These are phyloP conservation scores for Artemisia argyi DNA, from an alignment of 129 eudicot species.

Conservation along the genomic window DNA sequence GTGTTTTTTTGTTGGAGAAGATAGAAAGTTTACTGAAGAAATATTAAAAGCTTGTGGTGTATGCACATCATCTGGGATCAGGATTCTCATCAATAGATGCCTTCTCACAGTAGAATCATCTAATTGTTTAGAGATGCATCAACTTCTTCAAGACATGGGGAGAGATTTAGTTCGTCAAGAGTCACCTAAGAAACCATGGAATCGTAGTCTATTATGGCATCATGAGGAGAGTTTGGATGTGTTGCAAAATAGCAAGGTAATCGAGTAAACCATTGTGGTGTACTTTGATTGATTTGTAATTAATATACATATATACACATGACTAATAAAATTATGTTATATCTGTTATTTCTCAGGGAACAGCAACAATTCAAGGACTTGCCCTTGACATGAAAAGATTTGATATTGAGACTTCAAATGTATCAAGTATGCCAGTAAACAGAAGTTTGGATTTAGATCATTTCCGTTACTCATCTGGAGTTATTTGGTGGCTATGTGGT, in stretches of 20 bases:
- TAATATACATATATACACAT: too few species aligned
- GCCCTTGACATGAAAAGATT: conserved; percentile 12
- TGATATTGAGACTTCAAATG: neutral
- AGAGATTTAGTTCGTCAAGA: conserved; percentile 31
- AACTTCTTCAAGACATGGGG: conserved; percentile 33
- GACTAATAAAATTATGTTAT: neutral
- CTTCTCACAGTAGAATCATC: conserved; percentile 7
- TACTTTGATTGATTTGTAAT: neutral
- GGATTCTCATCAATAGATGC: conserved; percentile 21
- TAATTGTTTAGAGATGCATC: conserved; percentile 24
- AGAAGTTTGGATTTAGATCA: neutral
- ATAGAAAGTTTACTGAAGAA: conserved; percentile 17
- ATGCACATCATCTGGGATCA: conserved; percentile 12
- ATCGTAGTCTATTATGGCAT: conserved; percentile 21
- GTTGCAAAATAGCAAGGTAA: conserved; percentile 10
- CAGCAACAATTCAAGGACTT: conserved; percentile 15
- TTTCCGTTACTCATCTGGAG: neutral
- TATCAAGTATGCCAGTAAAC: neutral
- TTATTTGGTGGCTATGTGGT: conserved; percentile 2
- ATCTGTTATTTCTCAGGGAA: conserved; percentile 13
- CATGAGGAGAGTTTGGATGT: conserved; percentile 8
- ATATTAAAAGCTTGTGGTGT: conserved; percentile 15
- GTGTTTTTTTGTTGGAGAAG: conserved; percentile 29
- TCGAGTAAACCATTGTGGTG: neutral
- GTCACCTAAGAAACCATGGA: conserved; percentile 20